Evolutionary conservation across 2,329 filamentous ascomycete genomes (phyloP), one percentile per base, ranked within the genome.

Genomic region (Verticillium nubilum): DNA sequence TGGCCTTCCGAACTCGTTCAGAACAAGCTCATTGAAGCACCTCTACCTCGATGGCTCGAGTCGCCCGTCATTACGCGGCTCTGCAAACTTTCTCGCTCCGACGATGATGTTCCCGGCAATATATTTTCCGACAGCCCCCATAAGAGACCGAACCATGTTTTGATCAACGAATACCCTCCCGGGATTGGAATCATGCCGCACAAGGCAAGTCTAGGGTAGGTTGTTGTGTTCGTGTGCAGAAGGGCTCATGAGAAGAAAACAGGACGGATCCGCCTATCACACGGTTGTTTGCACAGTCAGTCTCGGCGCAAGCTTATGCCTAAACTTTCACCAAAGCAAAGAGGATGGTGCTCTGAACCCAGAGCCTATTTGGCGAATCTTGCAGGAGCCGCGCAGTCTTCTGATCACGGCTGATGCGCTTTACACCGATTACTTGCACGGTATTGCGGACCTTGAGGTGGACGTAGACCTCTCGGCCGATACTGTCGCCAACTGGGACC

Each of bases 151-250:
- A 99, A 98, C 67, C 95, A 98, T 74, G 91, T 96, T 53, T 80
- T 98, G 37, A 86, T 98, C 66, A 99, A 99, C 69, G 93, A 97
- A 72, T 99, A 98, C 72, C 81, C 82, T 1, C 86, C 91, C 0
- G 91, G 91, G 2, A 85, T 97, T 63, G 94, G 94, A n/a, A 98
- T 98, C 65, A 96, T 97, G 91, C 88, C 93, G 54, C 94, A 98
- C 72, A 95, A 97, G 78, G 72, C 75, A 67, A 73, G 72, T 75
- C 67, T 61, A 69, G 58, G 64, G 60, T 60, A 63, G 55, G 62
- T 58, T 23, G 55, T 62, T 56, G 31, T 54, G 50, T 59, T 54
- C 52, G 47, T 56, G 35, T 17, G 61, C 56, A 53, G 10, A 56
- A 29, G 58, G 58, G 61, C 70, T 72, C 63, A 72, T 68, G 54